phyloP scores from a whole-genome alignment of 2,329 filamentous ascomycete genomes.

The Ploettnerulaceae sp. region DNA sequence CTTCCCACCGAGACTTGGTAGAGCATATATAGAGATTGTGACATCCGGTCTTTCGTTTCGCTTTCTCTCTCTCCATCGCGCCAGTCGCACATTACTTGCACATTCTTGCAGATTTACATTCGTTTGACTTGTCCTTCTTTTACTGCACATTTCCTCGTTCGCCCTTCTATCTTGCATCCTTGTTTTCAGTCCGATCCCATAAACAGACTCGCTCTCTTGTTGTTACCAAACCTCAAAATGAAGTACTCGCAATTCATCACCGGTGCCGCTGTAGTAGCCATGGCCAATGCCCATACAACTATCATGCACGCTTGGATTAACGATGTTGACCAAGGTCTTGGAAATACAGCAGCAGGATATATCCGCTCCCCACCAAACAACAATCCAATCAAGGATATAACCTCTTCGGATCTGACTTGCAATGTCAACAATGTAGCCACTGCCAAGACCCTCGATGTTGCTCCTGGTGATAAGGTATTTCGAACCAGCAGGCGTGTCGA shows the following conservation, averaged over 20 bases:
- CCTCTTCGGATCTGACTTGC: constrained; percentile 37
- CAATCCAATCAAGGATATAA: constrained; percentile 34
- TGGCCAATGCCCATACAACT: constrained; percentile 26
- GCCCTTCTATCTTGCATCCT: no score
- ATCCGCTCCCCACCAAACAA: constrained; percentile 38
- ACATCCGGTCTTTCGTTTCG: background rate
- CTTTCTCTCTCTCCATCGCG: constrained; percentile 10
- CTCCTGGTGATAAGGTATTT: constrained; percentile 41
- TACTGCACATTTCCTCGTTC: background rate
- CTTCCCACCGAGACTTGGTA: background rate
- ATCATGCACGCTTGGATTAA: constrained; percentile 27
- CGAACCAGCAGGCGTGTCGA: no score
- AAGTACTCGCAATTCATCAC: constrained; percentile 22
- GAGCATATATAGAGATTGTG: constrained; percentile 1
- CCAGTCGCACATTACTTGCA: constrained; percentile 17
- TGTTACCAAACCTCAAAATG: no score
- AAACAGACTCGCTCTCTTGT: no score
- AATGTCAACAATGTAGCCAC: constrained; percentile 40
- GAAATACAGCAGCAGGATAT: constrained; percentile 19
- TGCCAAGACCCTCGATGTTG: constrained; percentile 40
- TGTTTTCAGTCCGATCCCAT: no score
- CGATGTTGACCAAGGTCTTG: constrained; percentile 12
- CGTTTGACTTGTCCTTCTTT: constrained; percentile 12
- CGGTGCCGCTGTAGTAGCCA: constrained; percentile 21
- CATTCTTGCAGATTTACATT: constrained; percentile 15